Evolutionary conservation across 176 grass and related monocot genomes (phyloP).

Genomic region (Hyparrhenia diplandra): DNA sequence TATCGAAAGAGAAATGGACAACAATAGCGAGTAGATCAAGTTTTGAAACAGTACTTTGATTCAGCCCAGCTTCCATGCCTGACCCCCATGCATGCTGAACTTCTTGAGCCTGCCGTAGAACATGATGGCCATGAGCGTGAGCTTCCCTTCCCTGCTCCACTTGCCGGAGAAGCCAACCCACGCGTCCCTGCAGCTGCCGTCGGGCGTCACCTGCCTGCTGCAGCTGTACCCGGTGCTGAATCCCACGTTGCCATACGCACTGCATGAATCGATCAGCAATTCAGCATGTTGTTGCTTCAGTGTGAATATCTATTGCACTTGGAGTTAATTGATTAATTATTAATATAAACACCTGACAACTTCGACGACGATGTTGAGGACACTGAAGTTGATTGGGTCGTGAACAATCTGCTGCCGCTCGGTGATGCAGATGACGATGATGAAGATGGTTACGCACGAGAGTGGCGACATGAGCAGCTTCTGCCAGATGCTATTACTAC

Average conservation of each 20-base stretch:
- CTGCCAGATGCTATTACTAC: slow-evolving; percentile 13
- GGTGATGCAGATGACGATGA: slow-evolving; percentile 60
- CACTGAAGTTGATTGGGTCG: slow-evolving; percentile 65
- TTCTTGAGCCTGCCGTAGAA: slow-evolving; percentile 82
- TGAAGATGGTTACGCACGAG: slow-evolving; percentile 48
- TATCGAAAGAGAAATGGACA: background rate
- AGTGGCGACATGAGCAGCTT: slow-evolving; percentile 53
- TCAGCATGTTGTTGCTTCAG: too few relatives aligned
- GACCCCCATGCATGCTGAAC: slow-evolving; percentile 52
- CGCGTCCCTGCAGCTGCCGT: slow-evolving; percentile 43
- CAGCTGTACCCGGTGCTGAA: slow-evolving; percentile 90
- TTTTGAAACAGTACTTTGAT: background rate
- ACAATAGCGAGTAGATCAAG: background rate
- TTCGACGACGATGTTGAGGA: slow-evolving; percentile 60
- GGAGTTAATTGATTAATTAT: background rate
- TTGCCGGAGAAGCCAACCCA: slow-evolving; percentile 54
- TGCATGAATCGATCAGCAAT: slow-evolving; percentile 1
- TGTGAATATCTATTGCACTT: background rate
- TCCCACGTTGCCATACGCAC: slow-evolving; percentile 75
- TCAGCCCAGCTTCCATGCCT: slow-evolving; percentile 45
- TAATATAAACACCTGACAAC: slow-evolving; percentile 39
- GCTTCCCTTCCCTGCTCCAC: slow-evolving; percentile 72
- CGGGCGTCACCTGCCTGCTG: slow-evolving; percentile 39
- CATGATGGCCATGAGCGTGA: slow-evolving; percentile 70
- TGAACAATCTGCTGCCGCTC: slow-evolving; percentile 47